Evolutionary conservation across 306 rosid genomes (phyloP), one percentile per base, ranked within the genome.

Genomic region (Quercus robur): DNA sequence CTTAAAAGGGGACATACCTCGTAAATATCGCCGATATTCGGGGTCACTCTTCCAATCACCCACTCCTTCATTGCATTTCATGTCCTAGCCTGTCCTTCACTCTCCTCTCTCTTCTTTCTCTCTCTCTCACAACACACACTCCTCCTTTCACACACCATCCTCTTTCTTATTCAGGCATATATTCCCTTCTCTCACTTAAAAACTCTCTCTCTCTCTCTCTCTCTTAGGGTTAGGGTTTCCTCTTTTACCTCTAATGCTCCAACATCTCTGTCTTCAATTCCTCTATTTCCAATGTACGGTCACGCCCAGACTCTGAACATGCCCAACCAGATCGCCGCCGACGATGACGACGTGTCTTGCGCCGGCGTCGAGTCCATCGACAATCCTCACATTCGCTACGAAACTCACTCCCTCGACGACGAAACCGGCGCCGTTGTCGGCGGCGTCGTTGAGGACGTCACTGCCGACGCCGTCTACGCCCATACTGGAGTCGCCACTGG

Each of bases 371-470:
- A 82, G 68, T 78, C 91, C 35, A 82, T 86, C 69, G 89, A 91
- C 49, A 85, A 88, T 81, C 84, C 85, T 62, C 90, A 85, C 85
- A 86, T 86, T 69, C 87, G 81, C 62, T 92, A 87, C 80, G 90
- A 85, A 46, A 79, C 90, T 3, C 94, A 85, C 71, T 67, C 87
- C 46, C 86, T 89, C 28, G 97, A 92, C 7, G 93, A 92, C 72
- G 46, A 41, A 7, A 83, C 78, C 54, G 78, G 58, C 13, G 89
- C 84, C 4, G 84, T 79, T 4, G 77, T 56, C 3, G 88, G 82
- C 15, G 89, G 77, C 0, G 87, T 81, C 44, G 82, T 81, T 6
- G 91, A 90, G 10, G 97, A 85, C 68, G 90, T 87, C 63, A 63
- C 87, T 38, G 38, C 87, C 30, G 93, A 92, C 28, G 31, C 81